A percentile compares a stretch with the other conserved stretches of the same genome.
Conservation (phyloP, 2,329 filamentous ascomycete genomes). For the Nothophoma quercina region DNA sequence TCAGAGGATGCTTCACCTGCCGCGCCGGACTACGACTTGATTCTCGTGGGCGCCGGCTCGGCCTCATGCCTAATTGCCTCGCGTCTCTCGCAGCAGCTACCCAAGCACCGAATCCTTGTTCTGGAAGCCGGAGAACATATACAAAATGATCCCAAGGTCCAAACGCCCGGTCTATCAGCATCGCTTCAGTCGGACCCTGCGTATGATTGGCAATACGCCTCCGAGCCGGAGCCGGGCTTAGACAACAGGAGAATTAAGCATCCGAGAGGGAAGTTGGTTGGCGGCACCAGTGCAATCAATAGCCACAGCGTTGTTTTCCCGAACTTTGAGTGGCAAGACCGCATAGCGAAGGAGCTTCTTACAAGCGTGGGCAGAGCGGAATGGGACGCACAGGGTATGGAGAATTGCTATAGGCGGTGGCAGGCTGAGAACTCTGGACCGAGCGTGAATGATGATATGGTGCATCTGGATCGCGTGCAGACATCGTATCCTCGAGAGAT, state of each 20-base stretch:
- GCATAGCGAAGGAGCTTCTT: slow-evolving; percentile 22
- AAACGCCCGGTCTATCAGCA: slow-evolving; percentile 19
- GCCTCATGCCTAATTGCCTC: slow-evolving; percentile 28
- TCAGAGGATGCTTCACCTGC: too few relatives aligned
- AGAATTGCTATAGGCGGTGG: slow-evolving; percentile 25
- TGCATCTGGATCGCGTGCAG: slow-evolving; percentile 19
- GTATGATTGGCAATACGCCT: slow-evolving; percentile 20
- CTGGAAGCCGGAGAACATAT: slow-evolving; percentile 28
- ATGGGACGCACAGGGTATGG: slow-evolving; percentile 23
- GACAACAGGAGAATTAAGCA: slow-evolving; percentile 23
- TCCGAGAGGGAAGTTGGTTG: slow-evolving; percentile 27
- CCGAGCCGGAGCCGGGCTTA: slow-evolving; percentile 22
- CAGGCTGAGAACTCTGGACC: slow-evolving; percentile 10
- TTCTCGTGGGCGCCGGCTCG: slow-evolving; percentile 27
- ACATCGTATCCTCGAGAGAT: slow-evolving; percentile 21
- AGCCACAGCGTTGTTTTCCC: slow-evolving; percentile 31
- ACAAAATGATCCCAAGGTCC: slow-evolving; percentile 24
- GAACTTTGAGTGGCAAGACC: slow-evolving; percentile 29
- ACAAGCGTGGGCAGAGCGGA: slow-evolving; percentile 13
- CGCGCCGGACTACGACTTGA: slow-evolving; percentile 18
- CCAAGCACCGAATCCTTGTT: slow-evolving; percentile 20
- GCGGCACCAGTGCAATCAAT: slow-evolving; percentile 31
- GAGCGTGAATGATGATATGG: slow-evolving; percentile 1
- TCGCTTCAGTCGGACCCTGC: slow-evolving; percentile 17
- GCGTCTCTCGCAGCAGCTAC: slow-evolving; percentile 25